A percentile compares a stretch with the other conserved stretches of the same genome.
Evolutionary conservation across 805 yeast species (phyloP).

Genomic region (Ogataea siamensis): DNA sequence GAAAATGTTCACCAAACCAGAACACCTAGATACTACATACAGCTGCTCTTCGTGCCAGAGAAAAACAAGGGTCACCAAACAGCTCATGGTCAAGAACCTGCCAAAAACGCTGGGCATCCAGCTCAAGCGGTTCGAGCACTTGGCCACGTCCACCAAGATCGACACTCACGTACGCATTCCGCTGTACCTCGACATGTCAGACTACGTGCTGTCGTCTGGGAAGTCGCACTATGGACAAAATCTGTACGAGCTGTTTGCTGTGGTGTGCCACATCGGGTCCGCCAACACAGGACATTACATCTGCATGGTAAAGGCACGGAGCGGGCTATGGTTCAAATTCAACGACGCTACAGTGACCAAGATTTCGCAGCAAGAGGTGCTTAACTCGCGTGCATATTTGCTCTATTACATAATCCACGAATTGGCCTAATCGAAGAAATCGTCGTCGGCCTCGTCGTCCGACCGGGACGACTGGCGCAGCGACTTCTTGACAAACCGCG

Average conservation of each 20-base stretch:
- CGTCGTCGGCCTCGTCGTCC: slow-evolving; percentile 42
- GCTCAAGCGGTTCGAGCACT: slow-evolving; percentile 74
- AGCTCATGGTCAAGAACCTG: slow-evolving; percentile 60
- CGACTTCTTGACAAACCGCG: slow-evolving; percentile 57
- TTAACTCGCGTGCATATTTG: slow-evolving; percentile 73
- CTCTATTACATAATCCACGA: slow-evolving; percentile 63
- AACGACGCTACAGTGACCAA: slow-evolving; percentile 83
- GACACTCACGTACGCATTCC: slow-evolving; percentile 77
- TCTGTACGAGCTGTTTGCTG: slow-evolving; percentile 79
- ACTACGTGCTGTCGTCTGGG: slow-evolving; percentile 40
- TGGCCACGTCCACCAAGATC: slow-evolving; percentile 60
- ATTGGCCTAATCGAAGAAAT: slow-evolving; percentile 45
- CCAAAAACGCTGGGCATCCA: slow-evolving; percentile 85
- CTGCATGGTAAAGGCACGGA: slow-evolving; percentile 67
- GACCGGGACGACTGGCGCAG: slow-evolving; percentile 41
- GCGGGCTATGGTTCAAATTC: slow-evolving; percentile 83
- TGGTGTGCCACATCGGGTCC: slow-evolving; percentile 87
- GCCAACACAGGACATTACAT: slow-evolving; percentile 96
- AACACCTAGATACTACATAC: slow-evolving; percentile 71
- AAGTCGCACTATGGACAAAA: slow-evolving; percentile 20
- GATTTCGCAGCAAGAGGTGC: slow-evolving; percentile 63
- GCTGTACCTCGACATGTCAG: slow-evolving; percentile 64
- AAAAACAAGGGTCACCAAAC: slow-evolving; percentile 67
- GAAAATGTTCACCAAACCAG: slow-evolving; percentile 72
- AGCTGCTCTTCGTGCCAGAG: slow-evolving; percentile 65